A percentile compares a stretch with the other conserved stretches of the same genome.
Conservation (phyloP, 73 alveolate genomes). For the Tetrahymena malaccensis region DNA sequence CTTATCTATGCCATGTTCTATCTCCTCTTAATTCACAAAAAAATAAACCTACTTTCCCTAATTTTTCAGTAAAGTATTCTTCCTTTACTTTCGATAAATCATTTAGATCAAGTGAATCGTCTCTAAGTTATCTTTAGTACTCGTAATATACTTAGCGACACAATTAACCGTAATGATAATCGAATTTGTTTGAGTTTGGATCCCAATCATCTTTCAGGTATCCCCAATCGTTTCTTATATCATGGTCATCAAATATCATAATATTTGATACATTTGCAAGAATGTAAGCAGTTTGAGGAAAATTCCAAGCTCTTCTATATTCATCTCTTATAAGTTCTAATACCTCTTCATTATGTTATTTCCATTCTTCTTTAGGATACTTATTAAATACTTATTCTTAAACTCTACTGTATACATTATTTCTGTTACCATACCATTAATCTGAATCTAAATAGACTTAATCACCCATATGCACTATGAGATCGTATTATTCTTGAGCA, state of each 20-base stretch:
- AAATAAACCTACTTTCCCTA: background rate
- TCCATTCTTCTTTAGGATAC: background rate
- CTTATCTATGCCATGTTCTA: background rate
- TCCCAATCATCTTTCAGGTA: background rate
- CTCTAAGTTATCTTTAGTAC: background rate
- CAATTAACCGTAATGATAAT: background rate
- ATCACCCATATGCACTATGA: background rate
- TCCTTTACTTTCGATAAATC: background rate
- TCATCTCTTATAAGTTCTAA: background rate
- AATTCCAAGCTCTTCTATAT: slow-evolving; percentile 1
- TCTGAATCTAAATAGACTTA: background rate
- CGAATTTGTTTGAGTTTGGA: background rate
- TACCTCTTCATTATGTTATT: background rate
- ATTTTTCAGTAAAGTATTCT: background rate
- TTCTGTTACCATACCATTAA: background rate
- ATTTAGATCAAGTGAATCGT: background rate
- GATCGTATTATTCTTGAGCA: background rate
- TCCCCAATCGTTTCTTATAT: slow-evolving; percentile 1
- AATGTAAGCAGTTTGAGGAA: background rate
- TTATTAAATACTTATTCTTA: background rate
- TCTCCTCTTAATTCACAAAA: background rate
- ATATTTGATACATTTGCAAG: background rate
- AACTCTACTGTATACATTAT: background rate
- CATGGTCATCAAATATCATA: slow-evolving; percentile 7
- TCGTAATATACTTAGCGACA: background rate